Percentiles rank a stretch among this genome's conserved stretches.
These are phyloP conservation scores for Melanogaster broomeanus DNA, from an alignment of 768 basidiomycete genomes.

Conservation along the genomic window DNA sequence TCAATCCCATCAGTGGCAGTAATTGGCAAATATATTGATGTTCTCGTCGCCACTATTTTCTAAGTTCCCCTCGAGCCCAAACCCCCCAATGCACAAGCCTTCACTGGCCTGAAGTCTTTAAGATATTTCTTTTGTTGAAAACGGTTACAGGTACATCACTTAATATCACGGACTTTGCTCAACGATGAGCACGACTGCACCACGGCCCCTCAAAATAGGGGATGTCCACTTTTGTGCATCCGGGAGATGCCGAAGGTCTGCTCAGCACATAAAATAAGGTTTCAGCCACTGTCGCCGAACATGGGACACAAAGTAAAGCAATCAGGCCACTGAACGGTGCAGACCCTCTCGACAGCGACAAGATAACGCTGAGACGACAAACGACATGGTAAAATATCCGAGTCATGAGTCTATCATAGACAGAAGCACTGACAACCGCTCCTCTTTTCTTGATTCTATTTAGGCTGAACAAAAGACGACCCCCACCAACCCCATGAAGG, in stretches of 20 bases:
- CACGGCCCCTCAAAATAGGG: too few relatives aligned
- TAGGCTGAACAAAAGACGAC: constrained; percentile 89
- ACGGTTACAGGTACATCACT: too few relatives aligned
- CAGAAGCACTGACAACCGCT: background rate
- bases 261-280: constrained; percentile 22
- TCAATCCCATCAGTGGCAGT: too few relatives aligned
- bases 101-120: too few relatives aligned
- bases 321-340: background rate
- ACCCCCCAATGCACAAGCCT: too few relatives aligned
- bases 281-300: constrained; percentile 29
- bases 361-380: constrained; percentile 33
- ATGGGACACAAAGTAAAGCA: background rate
- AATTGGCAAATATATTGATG: too few relatives aligned
- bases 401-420: background rate
- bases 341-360: constrained; percentile 30
- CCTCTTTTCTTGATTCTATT: background rate
- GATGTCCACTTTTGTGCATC: background rate
- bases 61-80: too few relatives aligned
- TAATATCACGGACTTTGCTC: too few relatives aligned
- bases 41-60: too few relatives aligned
- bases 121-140: too few relatives aligned
- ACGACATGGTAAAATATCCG: constrained; percentile 27
- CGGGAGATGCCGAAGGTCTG: constrained; percentile 26
- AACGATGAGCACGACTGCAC: too few relatives aligned
- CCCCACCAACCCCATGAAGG: constrained; percentile 93